These are phyloP conservation scores for Boletus rubropictus DNA, from an alignment of 768 basidiomycete genomes.

Conservation along the genomic window DNA sequence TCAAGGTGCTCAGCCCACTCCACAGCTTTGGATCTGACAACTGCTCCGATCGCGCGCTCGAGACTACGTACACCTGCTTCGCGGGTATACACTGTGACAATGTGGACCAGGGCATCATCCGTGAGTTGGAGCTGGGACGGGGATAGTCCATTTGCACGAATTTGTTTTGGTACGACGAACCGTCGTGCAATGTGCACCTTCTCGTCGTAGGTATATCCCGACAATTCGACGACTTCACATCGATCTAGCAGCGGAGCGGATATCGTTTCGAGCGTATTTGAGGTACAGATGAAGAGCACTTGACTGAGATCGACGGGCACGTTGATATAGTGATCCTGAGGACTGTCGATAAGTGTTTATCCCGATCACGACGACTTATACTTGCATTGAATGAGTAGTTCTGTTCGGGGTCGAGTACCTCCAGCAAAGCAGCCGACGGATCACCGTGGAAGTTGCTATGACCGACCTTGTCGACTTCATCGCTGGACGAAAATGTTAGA, in stretches of 20 bases:
- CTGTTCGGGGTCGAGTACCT: constrained; percentile 93
- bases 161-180: constrained; percentile 87
- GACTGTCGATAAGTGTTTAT: neutral
- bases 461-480: constrained; percentile 90
- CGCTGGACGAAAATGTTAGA: constrained; percentile 29
- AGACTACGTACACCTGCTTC: constrained; percentile 92
- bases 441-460: constrained; percentile 88
- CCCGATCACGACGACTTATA: neutral
- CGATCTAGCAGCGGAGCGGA: constrained; percentile 83
- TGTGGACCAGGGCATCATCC: constrained; percentile 61
- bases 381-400: constrained; percentile 75
- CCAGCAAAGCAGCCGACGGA: constrained; percentile 83
- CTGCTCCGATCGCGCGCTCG: constrained; percentile 79
- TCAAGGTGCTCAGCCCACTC: constrained; percentile 71
- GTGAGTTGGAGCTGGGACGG: constrained; percentile 56
- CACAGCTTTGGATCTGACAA: constrained; percentile 90
- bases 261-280: constrained; percentile 86
- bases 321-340: constrained; percentile 86
- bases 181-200: constrained; percentile 84
- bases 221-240: constrained; percentile 80
- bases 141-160: constrained; percentile 69
- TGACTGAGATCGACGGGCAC: constrained; percentile 84
- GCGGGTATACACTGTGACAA: constrained; percentile 77
- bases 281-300: constrained; percentile 89
- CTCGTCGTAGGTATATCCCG: constrained; percentile 85